phyloP scores from a whole-genome alignment of 768 basidiomycete species.

The Tricholoma furcatifolium region DNA sequence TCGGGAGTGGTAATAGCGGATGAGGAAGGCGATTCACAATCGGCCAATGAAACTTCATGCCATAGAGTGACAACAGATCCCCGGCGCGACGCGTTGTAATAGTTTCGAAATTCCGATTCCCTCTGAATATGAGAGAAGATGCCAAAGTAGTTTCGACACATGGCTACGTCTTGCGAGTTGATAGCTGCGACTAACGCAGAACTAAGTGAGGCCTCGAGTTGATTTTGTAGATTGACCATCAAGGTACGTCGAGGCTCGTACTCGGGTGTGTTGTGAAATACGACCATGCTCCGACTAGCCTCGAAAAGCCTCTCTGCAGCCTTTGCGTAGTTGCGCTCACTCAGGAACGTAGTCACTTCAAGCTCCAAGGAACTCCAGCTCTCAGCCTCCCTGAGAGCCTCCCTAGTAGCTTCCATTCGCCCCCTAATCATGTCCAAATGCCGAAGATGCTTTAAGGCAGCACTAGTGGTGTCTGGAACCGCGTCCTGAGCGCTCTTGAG shows the following conservation, averaged over 20 bases:
- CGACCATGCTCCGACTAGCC: constrained; percentile 84
- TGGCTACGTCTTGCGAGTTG: constrained; percentile 68
- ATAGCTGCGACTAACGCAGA: constrained; percentile 90
- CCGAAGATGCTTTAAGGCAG: constrained; percentile 74
- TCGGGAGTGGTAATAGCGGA: constrained; percentile 23
- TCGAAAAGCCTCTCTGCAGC: constrained; percentile 92
- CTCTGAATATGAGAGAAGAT: constrained; percentile 92
- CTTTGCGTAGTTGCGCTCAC: constrained; percentile 77
- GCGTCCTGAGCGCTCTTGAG: constrained; percentile 52
- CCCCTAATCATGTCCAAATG: constrained; percentile 80
- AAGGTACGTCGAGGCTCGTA: constrained; percentile 84
- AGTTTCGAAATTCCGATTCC: constrained; percentile 89
- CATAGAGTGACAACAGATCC: constrained; percentile 64
- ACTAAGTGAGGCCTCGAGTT: constrained; percentile 89
- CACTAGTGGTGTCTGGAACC: constrained; percentile 55
- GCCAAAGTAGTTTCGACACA: constrained; percentile 75
- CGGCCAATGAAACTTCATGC: constrained; percentile 56
- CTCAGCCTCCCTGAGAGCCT: constrained; percentile 92
- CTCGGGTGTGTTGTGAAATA: constrained; percentile 90
- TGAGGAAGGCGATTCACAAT: constrained; percentile 40
- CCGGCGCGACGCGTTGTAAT: constrained; percentile 87
- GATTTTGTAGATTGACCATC: constrained; percentile 92
- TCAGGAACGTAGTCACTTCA: constrained; percentile 84
- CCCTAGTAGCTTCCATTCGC: constrained; percentile 86
- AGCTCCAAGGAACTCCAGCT: constrained; percentile 95